A percentile compares a stretch with the other conserved stretches of the same genome.
These are phyloP conservation scores for Globisporangium nunn DNA, from an alignment of 352 stramenopile genomes.

Conservation along the genomic window DNA sequence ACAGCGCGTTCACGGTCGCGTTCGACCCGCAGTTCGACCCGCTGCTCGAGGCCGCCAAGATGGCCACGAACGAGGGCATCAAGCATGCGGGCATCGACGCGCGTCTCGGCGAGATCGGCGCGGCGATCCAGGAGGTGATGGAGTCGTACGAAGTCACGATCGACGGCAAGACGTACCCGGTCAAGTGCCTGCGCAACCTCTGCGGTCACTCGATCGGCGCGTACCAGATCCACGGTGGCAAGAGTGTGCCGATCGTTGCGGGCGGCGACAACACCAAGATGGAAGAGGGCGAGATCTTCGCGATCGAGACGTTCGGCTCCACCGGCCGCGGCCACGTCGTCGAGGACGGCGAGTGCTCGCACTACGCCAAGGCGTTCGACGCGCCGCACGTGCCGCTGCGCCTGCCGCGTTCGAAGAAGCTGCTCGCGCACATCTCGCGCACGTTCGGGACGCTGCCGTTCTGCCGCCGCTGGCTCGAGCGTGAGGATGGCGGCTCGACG, in stretches of 20 bases:
- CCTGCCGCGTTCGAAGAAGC: conserved; percentile 64
- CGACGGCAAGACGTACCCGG: conserved; percentile 83
- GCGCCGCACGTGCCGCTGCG: conserved; percentile 51
- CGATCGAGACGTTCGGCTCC: conserved; percentile 88
- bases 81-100: conserved; percentile 92
- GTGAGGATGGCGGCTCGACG: conserved; percentile 85
- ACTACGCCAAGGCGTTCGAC: conserved; percentile 93
- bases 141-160: conserved; percentile 92
- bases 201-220: conserved; percentile 91
- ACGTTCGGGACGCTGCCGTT: conserved; percentile 95
- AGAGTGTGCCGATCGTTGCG: conserved; percentile 91
- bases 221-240: conserved; percentile 89
- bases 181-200: conserved; percentile 91
- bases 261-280: conserved; percentile 73
- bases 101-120: conserved; percentile 90
- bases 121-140: conserved; percentile 92
- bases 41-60: conserved; percentile 87
- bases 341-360: conserved; percentile 87
- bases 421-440: conserved; percentile 93
- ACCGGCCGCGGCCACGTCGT: conserved; percentile 64
- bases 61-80: conserved; percentile 93
- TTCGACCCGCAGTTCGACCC: conserved; percentile 94
- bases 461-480: conserved; percentile 91
- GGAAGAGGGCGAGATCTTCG: conserved; percentile 90
- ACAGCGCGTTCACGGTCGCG: conserved; percentile 91